Percentiles rank a stretch among this genome's conserved stretches.
phyloP scores from a whole-genome alignment of 495 filamentous ascomycete species.

The Parmelia sp. region DNA sequence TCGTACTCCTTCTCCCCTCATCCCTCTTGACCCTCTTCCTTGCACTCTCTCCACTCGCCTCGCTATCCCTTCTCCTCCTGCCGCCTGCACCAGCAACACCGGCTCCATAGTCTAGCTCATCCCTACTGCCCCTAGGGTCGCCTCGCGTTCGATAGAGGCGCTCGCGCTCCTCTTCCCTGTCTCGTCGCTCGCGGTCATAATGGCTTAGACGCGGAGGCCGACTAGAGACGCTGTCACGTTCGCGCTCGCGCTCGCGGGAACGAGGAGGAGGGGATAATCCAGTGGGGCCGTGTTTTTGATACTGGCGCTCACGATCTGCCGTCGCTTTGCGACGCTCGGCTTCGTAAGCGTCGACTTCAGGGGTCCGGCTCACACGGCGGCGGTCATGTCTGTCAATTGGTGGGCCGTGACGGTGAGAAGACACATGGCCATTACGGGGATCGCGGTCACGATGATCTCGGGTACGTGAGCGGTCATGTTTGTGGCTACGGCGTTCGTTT shows the following conservation, averaged over 20 bases:
- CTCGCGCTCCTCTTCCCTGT: conserved; percentile 79
- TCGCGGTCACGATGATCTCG: conserved; percentile 47
- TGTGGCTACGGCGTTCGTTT: conserved; percentile 52
- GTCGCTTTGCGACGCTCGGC: conserved; percentile 80
- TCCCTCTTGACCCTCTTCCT: conserved; percentile 59
- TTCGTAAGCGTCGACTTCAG: conserved; percentile 82
- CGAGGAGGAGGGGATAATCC: conserved; percentile 50
- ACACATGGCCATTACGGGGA: conserved; percentile 42
- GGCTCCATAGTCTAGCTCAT: conserved; percentile 85
- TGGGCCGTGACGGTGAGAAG: conserved; percentile 41
- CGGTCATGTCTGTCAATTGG: conserved; percentile 42
- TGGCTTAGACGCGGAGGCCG: conserved; percentile 36
- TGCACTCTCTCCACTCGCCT: conserved; percentile 46
- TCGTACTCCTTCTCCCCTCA: conserved; percentile 47
- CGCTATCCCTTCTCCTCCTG: conserved; percentile 65
- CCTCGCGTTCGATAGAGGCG: conserved; percentile 75
- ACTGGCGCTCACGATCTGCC: conserved; percentile 79
- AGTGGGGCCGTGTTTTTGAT: conserved; percentile 68
- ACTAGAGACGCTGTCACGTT: conserved; percentile 39
- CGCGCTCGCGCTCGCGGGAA: conserved; percentile 54
- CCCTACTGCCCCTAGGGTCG: conserved; percentile 64
- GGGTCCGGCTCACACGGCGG: conserved; percentile 61
- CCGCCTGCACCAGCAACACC: conserved; percentile 55
- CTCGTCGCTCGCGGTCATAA: conserved; percentile 67
- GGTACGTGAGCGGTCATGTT: conserved; percentile 52